A percentile compares a stretch with the other conserved stretches of the same genome.
These are phyloP conservation scores for Pseudogymnoascus verrucosus DNA, from an alignment of 2,329 filamentous ascomycete species.

Conservation along the genomic window DNA sequence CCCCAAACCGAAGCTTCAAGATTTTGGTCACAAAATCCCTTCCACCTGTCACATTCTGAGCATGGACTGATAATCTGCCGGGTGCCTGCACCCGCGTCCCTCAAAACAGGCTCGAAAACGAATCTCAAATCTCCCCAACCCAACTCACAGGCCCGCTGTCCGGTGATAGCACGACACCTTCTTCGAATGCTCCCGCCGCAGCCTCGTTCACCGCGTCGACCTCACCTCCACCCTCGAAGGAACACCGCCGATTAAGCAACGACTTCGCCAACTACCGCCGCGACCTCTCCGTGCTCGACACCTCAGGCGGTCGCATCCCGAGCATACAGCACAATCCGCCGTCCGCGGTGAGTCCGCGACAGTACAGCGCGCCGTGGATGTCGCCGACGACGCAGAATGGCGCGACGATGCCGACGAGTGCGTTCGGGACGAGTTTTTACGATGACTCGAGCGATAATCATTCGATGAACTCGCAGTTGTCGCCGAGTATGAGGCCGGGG, in stretches of 20 bases:
- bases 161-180: slow-evolving; percentile 16
- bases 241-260: slow-evolving; percentile 30
- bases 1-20: slow-evolving; percentile 19
- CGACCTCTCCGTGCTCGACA: slow-evolving; percentile 61
- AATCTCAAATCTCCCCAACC: slow-evolving; percentile 28
- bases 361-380: slow-evolving; percentile 49
- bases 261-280: slow-evolving; percentile 64
- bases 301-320: slow-evolving; percentile 47
- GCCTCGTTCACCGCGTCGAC: slow-evolving; percentile 26
- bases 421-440: slow-evolving; percentile 54
- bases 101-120: slow-evolving; percentile 24
- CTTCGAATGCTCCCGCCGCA: neutral
- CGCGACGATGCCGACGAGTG: slow-evolving; percentile 23
- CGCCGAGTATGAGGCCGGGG: slow-evolving; percentile 57
- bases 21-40: slow-evolving; percentile 16
- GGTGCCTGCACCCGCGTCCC: slow-evolving; percentile 22
- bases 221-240: slow-evolving; percentile 25
- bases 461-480: slow-evolving; percentile 53
- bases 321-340: slow-evolving; percentile 53
- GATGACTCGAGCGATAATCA: slow-evolving; percentile 65
- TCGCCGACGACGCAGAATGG: slow-evolving; percentile 23
- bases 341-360: slow-evolving; percentile 41
- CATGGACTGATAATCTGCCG: slow-evolving; percentile 24
- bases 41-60: neutral
- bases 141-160: slow-evolving; percentile 19